Conservation (phyloP, 2,329 filamentous ascomycete species). For the Tolypocladium capitatum region DNA sequence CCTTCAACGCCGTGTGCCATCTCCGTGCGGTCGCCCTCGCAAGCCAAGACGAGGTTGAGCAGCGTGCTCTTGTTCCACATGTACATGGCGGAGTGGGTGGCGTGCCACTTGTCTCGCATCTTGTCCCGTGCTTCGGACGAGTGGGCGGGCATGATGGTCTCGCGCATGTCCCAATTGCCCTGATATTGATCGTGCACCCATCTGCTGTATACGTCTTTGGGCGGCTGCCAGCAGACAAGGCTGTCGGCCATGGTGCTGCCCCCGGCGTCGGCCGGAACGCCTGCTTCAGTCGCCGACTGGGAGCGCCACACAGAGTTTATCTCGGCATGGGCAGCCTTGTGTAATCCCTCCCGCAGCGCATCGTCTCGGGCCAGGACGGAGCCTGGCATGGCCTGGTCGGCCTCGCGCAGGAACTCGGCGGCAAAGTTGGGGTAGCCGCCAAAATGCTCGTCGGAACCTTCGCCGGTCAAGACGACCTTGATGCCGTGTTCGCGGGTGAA, state of each 20-base stretch:
- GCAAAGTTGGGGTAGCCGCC: constrained; percentile 34
- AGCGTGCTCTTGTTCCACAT: constrained; percentile 6
- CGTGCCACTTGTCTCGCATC: constrained; percentile 3
- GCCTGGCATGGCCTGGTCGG: constrained; percentile 24
- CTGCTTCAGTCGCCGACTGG: neutral
- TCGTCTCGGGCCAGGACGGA: constrained; percentile 6
- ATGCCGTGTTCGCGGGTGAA: constrained; percentile 30
- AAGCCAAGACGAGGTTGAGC: constrained; percentile 15
- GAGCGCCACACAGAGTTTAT: neutral
- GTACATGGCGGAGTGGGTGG: constrained; percentile 2
- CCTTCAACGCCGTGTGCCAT: constrained; percentile 24
- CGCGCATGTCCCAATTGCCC: neutral
- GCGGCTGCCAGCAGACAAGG: neutral
- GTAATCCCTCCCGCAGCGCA: neutral
- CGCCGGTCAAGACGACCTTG: constrained; percentile 40
- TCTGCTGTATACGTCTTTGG: neutral
- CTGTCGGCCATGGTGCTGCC: neutral
- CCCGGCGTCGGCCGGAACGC: neutral
- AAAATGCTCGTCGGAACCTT: constrained; percentile 41
- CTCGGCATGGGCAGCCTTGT: neutral
- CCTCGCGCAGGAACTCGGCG: constrained; percentile 33
- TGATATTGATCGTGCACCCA: neutral
- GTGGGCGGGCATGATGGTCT: neutral
- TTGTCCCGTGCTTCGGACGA: neutral
- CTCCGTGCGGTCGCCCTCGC: constrained; percentile 20